Percentiles rank a stretch among this genome's conserved stretches.
Evolutionary conservation across 768 basidiomycete species (phyloP).

Genomic region (Asterophora lycoperdoides): DNA sequence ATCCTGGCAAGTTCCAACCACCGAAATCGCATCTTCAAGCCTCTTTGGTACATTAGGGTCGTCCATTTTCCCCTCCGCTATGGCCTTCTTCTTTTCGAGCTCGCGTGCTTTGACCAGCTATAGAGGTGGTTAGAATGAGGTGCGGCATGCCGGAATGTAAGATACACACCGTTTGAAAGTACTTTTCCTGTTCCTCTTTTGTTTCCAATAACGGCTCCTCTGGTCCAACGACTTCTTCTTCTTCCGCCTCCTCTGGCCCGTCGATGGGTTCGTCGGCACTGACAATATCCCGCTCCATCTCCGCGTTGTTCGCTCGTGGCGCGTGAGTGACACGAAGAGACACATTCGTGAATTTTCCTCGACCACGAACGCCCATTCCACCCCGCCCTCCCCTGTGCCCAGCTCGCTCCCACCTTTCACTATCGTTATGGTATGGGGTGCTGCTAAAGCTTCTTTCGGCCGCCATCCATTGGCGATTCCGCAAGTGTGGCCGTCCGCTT

Average conservation of each 20-base stretch:
- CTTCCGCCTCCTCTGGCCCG: slow-evolving; percentile 31
- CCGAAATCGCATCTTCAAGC: slow-evolving; percentile 87
- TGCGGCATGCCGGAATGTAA: slow-evolving; percentile 12
- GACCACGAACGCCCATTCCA: slow-evolving; percentile 31
- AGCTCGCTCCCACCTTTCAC: slow-evolving; percentile 62
- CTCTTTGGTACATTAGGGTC: slow-evolving; percentile 76
- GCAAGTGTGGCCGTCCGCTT: slow-evolving; percentile 30
- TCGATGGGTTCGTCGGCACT: slow-evolving; percentile 31
- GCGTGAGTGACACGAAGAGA: slow-evolving; percentile 32
- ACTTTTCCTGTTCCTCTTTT: slow-evolving; percentile 60
- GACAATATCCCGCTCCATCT: slow-evolving; percentile 22
- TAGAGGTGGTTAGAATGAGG: slow-evolving; percentile 19
- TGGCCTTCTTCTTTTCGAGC: slow-evolving; percentile 64
- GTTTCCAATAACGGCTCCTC: slow-evolving; percentile 54
- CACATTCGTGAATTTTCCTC: slow-evolving; percentile 38
- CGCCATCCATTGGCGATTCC: slow-evolving; percentile 64
- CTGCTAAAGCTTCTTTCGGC: slow-evolving; percentile 33
- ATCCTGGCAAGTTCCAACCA: slow-evolving; percentile 86
- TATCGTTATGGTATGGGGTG: slow-evolving; percentile 38
- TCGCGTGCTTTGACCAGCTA: slow-evolving; percentile 75
- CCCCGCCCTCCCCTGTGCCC: slow-evolving; percentile 50
- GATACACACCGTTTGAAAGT: slow-evolving; percentile 64
- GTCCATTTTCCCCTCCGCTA: slow-evolving; percentile 83
- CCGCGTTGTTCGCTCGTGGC: slow-evolving; percentile 10
- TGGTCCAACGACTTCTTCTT: slow-evolving; percentile 25